Percentiles rank a stretch among this genome's conserved stretches.
Conservation (phyloP, 768 basidiomycete species). For the Boletellus sp. region DNA sequence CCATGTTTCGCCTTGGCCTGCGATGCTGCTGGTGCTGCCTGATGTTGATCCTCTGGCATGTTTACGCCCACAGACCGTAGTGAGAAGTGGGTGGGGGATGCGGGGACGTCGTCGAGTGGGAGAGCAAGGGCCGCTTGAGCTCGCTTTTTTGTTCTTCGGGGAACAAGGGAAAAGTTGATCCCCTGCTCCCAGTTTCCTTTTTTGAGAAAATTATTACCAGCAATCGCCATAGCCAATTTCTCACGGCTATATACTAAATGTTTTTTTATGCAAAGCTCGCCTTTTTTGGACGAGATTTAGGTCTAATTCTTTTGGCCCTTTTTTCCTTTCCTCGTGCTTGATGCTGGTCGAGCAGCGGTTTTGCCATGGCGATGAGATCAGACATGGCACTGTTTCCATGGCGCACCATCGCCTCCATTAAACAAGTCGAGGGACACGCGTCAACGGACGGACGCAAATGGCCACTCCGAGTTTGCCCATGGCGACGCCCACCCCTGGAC, state of each 20-base stretch:
- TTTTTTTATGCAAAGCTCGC: constrained; percentile 5
- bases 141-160: constrained; percentile 20
- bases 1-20: constrained; percentile 42
- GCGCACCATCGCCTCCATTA: too few relatives aligned
- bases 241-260: too few relatives aligned
- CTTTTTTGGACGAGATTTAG: not conserved
- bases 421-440: too few relatives aligned
- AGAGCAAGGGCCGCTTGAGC: constrained; percentile 13
- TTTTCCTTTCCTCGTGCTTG: too few relatives aligned
- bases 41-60: constrained; percentile 28
- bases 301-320: not conserved
- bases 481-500: too few relatives aligned
- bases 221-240: not conserved
- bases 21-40: constrained; percentile 19
- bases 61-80: constrained; percentile 1
- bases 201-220: not conserved
- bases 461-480: too few relatives aligned
- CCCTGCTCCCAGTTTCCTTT: not conserved
- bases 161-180: constrained; percentile 16
- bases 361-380: not conserved
- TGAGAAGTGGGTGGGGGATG: constrained; percentile 1
- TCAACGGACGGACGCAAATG: too few relatives aligned
- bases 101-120: constrained; percentile 1
- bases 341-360: not conserved
- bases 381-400: not conserved